Evolutionary conservation across 1,284 basidiomycete genomes (phyloP).

Genomic region (Violaceomyces palustris): DNA sequence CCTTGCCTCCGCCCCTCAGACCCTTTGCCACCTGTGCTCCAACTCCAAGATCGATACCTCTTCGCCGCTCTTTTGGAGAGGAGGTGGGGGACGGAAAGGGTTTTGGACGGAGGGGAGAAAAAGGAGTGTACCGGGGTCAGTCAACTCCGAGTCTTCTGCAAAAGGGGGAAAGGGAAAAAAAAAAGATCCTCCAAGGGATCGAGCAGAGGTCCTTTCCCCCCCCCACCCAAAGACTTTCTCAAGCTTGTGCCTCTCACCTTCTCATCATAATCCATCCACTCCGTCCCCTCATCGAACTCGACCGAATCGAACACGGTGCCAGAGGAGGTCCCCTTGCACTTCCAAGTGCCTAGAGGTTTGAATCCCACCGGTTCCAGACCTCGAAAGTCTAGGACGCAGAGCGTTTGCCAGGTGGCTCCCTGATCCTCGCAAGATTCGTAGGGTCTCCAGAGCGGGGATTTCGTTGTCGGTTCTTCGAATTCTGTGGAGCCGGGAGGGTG

Average conservation of each 20-base stretch:
- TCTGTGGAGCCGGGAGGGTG: too few relatives aligned
- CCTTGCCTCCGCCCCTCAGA: too few relatives aligned
- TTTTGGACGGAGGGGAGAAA: too few relatives aligned
- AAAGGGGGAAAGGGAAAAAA: neutral
- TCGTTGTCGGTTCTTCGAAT: slow-evolving; percentile 41
- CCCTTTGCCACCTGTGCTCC: slow-evolving; percentile 18
- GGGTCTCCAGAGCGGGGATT: slow-evolving; percentile 30
- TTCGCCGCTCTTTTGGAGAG: slow-evolving; percentile 34
- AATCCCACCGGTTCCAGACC: slow-evolving; percentile 41
- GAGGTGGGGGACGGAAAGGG: too few relatives aligned
- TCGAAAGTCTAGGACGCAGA: slow-evolving; percentile 47
- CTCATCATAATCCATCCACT: slow-evolving; percentile 53
- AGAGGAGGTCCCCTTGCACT: slow-evolving; percentile 32
- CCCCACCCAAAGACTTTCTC: neutral
- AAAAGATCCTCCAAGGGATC: too few relatives aligned
- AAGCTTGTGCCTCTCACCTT: slow-evolving; percentile 27
- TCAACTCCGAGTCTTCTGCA: neutral
- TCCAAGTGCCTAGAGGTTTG: slow-evolving; percentile 30
- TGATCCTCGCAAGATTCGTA: slow-evolving; percentile 13
- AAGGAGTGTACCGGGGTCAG: too few relatives aligned
- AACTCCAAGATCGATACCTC: slow-evolving; percentile 46
- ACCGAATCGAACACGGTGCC: slow-evolving; percentile 34
- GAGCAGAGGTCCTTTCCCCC: neutral
- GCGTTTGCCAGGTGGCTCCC: slow-evolving; percentile 29
- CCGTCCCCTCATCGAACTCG: slow-evolving; percentile 45